These are phyloP conservation scores for Didymella arachidicola DNA, from an alignment of 2,329 filamentous ascomycete species.

Conservation along the genomic window DNA sequence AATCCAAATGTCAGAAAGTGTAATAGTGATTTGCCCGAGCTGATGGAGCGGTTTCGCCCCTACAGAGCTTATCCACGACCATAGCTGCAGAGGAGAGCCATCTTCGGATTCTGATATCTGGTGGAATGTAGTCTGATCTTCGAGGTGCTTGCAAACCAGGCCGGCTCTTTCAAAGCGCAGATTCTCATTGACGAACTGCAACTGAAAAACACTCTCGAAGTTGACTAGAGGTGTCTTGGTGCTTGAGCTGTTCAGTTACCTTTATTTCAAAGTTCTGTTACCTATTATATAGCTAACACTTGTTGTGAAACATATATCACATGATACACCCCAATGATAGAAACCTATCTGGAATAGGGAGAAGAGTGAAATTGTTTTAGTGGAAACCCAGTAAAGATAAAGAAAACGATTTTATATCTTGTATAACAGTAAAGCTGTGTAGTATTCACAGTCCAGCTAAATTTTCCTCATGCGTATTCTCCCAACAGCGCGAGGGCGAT, in stretches of 20 bases:
- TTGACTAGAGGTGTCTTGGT: no score
- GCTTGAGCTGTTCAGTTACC: no score
- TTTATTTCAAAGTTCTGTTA: no score
- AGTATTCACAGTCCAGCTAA: neutral
- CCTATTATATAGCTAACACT: no score
- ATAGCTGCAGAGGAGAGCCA: neutral
- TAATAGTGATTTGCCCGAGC: neutral
- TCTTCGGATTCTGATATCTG: neutral
- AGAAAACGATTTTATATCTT: no score
- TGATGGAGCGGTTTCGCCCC: neutral
- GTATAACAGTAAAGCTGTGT: neutral
- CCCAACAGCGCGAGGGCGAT: neutral
- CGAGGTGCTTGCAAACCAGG: neutral
- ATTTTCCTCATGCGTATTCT: neutral
- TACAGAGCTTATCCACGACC: neutral
- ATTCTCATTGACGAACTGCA: neutral
- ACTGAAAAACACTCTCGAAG: neutral
- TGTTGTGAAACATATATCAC: no score
- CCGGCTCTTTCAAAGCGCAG: neutral
- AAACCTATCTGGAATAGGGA: no score
- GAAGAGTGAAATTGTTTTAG: no score
- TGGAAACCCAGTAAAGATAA: no score
- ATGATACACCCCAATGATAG: no score
- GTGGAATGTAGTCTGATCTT: neutral
- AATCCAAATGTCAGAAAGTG: neutral